Conservation (phyloP, 169 alveolate genomes). For the Eimeria maxima region DNA sequence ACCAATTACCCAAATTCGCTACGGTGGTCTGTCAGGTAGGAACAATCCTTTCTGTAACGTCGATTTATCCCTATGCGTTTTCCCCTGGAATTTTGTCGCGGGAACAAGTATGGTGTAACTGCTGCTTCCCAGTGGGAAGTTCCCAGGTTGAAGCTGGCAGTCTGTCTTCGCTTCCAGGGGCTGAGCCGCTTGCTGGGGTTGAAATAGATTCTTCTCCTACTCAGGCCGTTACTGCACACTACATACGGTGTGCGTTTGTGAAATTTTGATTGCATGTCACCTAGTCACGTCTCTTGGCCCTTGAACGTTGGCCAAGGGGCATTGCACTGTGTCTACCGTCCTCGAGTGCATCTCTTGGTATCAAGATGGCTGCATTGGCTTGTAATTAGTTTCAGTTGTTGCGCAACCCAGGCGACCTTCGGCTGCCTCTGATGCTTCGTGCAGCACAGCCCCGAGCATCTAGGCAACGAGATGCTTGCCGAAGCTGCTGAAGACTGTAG, state of each 20-base stretch:
- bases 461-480: too few relatives aligned
- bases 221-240: neutral
- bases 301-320: neutral
- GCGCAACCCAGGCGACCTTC: neutral
- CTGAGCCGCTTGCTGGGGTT: neutral
- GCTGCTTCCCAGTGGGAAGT: neutral
- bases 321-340: neutral
- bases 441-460: too few relatives aligned
- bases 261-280: neutral
- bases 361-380: too few relatives aligned
- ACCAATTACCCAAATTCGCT: neutral
- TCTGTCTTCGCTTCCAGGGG: too few relatives aligned
- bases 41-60: neutral
- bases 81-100: neutral
- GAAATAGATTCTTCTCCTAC: neutral
- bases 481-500: too few relatives aligned
- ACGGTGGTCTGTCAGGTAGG: neutral
- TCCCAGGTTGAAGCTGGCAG: too few relatives aligned
- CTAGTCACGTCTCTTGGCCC: neutral
- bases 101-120: neutral
- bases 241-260: neutral
- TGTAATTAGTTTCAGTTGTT: neutral
- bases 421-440: too few relatives aligned
- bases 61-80: neutral
- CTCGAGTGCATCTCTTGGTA: too few relatives aligned